Evolutionary conservation across 2,329 filamentous ascomycete species (phyloP).

Genomic region (Cercospora sp.): DNA sequence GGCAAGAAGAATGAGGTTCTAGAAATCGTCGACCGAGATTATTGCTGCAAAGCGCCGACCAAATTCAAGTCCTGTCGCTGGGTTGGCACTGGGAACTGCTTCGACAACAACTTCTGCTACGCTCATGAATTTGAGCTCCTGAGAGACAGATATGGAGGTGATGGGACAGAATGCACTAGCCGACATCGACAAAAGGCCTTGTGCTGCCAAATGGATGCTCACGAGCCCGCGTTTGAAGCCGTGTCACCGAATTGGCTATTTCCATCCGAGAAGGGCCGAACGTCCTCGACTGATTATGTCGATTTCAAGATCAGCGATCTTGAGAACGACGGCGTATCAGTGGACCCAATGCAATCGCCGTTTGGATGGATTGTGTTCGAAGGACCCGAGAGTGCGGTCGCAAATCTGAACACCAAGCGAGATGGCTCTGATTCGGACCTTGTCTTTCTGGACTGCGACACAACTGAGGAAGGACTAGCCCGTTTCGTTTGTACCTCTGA

Average conservation of each 20-base stretch:
- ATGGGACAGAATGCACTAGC: background rate
- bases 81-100: background rate
- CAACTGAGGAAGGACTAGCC: background rate
- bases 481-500: background rate
- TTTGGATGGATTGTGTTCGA: slow-evolving; percentile 3
- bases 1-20: background rate
- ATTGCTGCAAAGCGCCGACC: background rate
- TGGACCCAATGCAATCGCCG: slow-evolving; percentile 1
- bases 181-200: background rate
- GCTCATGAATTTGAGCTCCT: background rate
- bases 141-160: background rate
- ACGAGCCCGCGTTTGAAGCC: background rate
- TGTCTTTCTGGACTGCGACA: background rate
- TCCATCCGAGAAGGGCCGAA: background rate
- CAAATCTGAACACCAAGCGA: background rate
- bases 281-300: background rate
- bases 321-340: background rate
- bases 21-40: background rate
- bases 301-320: background rate
- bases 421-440: slow-evolving; percentile 2
- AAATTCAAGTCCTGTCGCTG: background rate
- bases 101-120: background rate
- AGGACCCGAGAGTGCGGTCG: background rate
- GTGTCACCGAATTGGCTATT: background rate
- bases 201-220: background rate